Percentiles rank a stretch among this genome's conserved stretches.
phyloP scores from a whole-genome alignment of 345 rosid genomes.

The Syzygium grande region DNA sequence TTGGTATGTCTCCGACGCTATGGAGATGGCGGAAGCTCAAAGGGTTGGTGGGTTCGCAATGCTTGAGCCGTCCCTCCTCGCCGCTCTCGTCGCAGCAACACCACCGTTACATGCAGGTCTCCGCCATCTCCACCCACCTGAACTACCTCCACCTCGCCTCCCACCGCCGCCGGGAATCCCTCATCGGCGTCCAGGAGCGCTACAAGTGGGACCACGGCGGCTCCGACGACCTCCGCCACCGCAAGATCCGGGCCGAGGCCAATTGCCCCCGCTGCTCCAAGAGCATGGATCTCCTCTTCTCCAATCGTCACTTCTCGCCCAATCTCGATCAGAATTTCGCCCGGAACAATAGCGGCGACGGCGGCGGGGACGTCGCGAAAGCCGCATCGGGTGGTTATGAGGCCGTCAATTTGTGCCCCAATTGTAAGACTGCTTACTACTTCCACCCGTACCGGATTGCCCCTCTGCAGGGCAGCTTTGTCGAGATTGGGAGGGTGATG shows the following conservation, averaged over 20 bases:
- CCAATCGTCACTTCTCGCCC: conserved; percentile 33
- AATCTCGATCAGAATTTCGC: conserved; percentile 23
- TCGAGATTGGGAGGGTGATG: conserved; percentile 62
- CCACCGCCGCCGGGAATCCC: conserved; percentile 33
- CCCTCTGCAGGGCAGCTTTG: conserved; percentile 85
- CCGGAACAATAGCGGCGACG: conserved; percentile 11
- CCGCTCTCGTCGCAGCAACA: not conserved
- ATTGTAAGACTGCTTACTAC: conserved; percentile 80
- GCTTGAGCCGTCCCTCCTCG: conserved; percentile 14
- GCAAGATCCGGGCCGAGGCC: conserved; percentile 78
- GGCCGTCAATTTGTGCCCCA: conserved; percentile 80
- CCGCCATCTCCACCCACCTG: conserved; percentile 33
- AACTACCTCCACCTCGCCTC: conserved; percentile 28
- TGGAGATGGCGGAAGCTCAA: conserved; percentile 65
- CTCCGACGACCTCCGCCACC: conserved; percentile 16
- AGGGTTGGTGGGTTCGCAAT: conserved; percentile 10
- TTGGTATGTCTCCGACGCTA: conserved; percentile 22
- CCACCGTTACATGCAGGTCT: conserved; percentile 5
- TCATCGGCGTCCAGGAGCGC: conserved; percentile 45
- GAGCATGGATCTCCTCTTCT: conserved; percentile 78
- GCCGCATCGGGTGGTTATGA: conserved; percentile 21
- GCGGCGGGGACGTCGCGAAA: not conserved
- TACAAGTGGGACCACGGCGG: conserved; percentile 68
- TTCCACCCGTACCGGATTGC: conserved; percentile 53
- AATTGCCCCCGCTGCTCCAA: conserved; percentile 93